Base-by-base conservation (phyloP, 371 early-diverging fungal species). In the Apophysomyces sp. region DNA sequence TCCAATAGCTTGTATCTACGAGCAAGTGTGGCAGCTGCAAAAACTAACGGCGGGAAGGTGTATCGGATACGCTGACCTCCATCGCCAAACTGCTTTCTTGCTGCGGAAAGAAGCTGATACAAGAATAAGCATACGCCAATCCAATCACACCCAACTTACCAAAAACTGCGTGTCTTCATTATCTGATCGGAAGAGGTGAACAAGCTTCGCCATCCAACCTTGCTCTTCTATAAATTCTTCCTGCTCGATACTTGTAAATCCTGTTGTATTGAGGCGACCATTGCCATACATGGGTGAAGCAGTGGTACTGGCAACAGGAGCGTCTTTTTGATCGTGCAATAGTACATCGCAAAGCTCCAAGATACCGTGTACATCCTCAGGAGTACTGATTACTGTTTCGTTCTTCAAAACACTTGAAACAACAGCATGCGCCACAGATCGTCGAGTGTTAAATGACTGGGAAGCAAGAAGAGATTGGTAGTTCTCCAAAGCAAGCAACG, bases 21-120 rank as follows among this genome's bases (percentile, higher is more conserved):
- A 16, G 92, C 88, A 24, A 96, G 77, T 34, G 88, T 87, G n/a
- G 94, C 76, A 36, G 89, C 85, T 3, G 85, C 83, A 34, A 85
- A 76, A 16, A 92, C 81, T 28, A 98, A 71, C 4, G 97, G 86
- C 15, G 97, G 96, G 67, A 93, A 89, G 18, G 95, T 94, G 65
- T 89, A 93, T 37, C 88, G 82, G 40, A 96, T 87, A 31, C 95
- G 87, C 55, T 90, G 88, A 13, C 92, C 94, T 59, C 96, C 91
- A 62, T 92, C 87, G 11, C 81, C 81, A 49, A 97, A 86, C 60
- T 92, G 89, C 54, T 92, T 89, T 27, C 93, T 80, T 13, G 91
- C 92, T 2, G 92, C 82, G 3, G 88, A 86, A 28, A 96, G 73
- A 16, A 96, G 82, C 81, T 88, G 66, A 9, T 32, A 18, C 11